Evolutionary conservation across 306 rosid species (phyloP).

Genomic region (Argentina anserina): DNA sequence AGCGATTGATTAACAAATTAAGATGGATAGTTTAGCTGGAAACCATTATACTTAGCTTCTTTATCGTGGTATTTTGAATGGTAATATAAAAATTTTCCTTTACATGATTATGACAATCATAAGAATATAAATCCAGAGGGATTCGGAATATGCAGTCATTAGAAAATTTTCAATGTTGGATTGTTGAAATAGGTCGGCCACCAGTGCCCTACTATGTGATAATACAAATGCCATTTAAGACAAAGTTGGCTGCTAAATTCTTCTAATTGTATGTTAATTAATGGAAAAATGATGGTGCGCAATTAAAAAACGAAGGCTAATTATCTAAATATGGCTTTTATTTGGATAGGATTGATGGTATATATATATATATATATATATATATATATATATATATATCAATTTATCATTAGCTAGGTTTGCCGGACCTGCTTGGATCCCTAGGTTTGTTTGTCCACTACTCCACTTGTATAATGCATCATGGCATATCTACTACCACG

Average conservation of each 20-base stretch:
- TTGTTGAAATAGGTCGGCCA: slow-evolving; percentile 16
- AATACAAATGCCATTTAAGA: background rate
- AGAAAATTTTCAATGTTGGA: background rate
- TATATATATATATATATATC: too few relatives aligned
- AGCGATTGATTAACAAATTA: background rate
- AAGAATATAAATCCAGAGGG: slow-evolving; percentile 30
- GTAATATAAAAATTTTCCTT: slow-evolving; percentile 21
- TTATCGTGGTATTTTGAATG: slow-evolving; percentile 2
- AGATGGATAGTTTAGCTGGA: slow-evolving; percentile 11
- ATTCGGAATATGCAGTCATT: slow-evolving; percentile 25
- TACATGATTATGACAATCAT: slow-evolving; percentile 46
- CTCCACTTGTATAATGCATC: background rate
- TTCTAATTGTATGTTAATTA: background rate
- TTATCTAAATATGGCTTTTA: background rate
- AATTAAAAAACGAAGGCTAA: slow-evolving; percentile 1
- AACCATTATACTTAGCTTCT: slow-evolving; percentile 13
- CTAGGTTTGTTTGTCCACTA: background rate
- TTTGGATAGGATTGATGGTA: background rate
- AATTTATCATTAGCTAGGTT: background rate
- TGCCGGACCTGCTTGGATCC: background rate
- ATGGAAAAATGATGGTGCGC: slow-evolving; percentile 28
- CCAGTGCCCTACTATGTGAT: slow-evolving; percentile 17
- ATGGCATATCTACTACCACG: background rate
- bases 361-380: too few relatives aligned
- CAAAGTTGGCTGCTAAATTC: slow-evolving; percentile 20